Evolutionary conservation across 148 eudicot genomes (phyloP), one percentile per base, ranked within the genome.

Genomic region (Mesembryanthemum crystallinum): DNA sequence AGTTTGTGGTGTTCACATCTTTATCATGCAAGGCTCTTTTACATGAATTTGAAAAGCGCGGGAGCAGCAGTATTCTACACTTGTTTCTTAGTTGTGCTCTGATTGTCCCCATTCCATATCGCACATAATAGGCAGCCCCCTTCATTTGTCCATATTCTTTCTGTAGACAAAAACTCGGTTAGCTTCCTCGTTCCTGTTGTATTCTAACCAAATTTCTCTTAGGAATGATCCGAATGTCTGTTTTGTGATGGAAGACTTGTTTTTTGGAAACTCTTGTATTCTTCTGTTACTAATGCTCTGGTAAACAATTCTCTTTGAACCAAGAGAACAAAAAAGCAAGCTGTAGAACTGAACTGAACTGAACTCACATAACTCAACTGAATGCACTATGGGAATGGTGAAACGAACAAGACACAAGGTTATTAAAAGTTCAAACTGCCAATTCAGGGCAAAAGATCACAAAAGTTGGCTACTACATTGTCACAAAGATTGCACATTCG

Each of bases 1-100:
- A 18, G 79, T 72, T 80, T 70, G 83, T 80, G 76, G 75, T 57
- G 54, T 54, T 76, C 79, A 80, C 82, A 80, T 75, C 83, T 80
- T 33, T 13, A 61, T 70, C 81, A 72, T 78, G 81, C 67, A 65
- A 64, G 66, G 55, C 80, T 60, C 49, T 57, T 27, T 35, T n/a
- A 37, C 67, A 39, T 42, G 29, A 33, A 58, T 28, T 27, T 25
- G 51, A 39, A 73, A 58, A 27, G 37, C 7, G n/a, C 54, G 27
- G 14, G 69, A 28, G 12, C 11, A 17, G 64, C 25, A 35, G 39
- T 7, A 51, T 42, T 25, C 25, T 6, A 20, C 28, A 39, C 52
- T 55, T 47, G 45, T 47, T 73, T 25, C 23, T 27, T 25, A 30
- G 43, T 61, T 39, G 69, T 39, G 66, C 64, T 60, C 1, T 72